phyloP scores from a whole-genome alignment of 768 basidiomycete genomes.

The Boletus subcaerulescens region DNA sequence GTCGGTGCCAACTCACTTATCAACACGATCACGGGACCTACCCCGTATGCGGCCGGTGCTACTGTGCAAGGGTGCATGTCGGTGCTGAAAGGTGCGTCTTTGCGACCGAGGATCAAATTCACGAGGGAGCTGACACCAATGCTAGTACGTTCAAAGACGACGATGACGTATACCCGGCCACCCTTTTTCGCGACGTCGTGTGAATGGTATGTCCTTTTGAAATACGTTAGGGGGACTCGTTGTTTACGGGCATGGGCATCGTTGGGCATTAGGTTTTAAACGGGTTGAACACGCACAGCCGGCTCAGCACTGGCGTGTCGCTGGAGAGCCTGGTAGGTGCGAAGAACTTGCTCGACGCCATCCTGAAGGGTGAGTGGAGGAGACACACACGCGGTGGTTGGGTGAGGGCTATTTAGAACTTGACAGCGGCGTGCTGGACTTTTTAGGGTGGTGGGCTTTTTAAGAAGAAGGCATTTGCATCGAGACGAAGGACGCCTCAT shows the following conservation, averaged over 20 bases:
- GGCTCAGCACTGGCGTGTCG: constrained; percentile 21
- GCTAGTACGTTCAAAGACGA: constrained; percentile 33
- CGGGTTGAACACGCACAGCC: constrained; percentile 24
- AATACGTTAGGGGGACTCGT: constrained; percentile 12
- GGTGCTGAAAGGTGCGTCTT: constrained; percentile 32
- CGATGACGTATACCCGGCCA: constrained; percentile 31
- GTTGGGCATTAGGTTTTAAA: constrained; percentile 20
- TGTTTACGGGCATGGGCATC: constrained; percentile 30
- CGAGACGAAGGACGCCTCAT: constrained; percentile 27
- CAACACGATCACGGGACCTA: constrained; percentile 35
- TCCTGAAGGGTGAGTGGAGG: constrained; percentile 6
- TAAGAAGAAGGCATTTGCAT: constrained; percentile 20
- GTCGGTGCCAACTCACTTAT: constrained; percentile 40
- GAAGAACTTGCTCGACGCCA: constrained; percentile 25
- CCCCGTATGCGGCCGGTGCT: constrained; percentile 22
- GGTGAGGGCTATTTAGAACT: constrained; percentile 12
- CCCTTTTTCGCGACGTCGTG: constrained; percentile 13
- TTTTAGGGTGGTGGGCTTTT: constrained; percentile 13
- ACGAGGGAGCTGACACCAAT: constrained; percentile 33
- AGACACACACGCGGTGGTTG: constrained; percentile 16
- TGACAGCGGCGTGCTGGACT: constrained; percentile 21
- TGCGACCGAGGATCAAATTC: constrained; percentile 31
- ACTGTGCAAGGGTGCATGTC: constrained; percentile 31
- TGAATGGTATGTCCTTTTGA: background rate
- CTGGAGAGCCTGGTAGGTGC: constrained; percentile 19